Conservation (phyloP, 2,329 filamentous ascomycete genomes). For the Didymella pinodella region DNA sequence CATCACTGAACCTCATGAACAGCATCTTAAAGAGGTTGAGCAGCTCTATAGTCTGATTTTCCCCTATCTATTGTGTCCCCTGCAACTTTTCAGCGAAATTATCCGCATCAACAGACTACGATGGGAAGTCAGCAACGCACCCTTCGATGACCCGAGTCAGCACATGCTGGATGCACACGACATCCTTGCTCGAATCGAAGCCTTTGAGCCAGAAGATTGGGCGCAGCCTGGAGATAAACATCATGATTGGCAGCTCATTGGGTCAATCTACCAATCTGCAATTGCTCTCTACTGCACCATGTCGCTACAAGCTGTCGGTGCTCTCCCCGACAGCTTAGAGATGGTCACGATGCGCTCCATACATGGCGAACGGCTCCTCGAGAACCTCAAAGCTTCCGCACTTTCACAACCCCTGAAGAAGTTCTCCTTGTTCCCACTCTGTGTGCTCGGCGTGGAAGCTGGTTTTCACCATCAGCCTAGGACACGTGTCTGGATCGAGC, state of each 20-base stretch:
- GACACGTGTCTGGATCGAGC: constrained; percentile 33
- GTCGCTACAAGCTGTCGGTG: constrained; percentile 34
- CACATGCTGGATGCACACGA: constrained; percentile 28
- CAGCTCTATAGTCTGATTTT: constrained; percentile 40
- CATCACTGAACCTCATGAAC: constrained; percentile 22
- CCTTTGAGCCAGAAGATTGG: constrained; percentile 38
- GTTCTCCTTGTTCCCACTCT: constrained; percentile 38
- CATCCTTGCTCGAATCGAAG: constrained; percentile 31
- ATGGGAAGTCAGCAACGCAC: constrained; percentile 19
- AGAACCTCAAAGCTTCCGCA: constrained; percentile 20
- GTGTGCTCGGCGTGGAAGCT: constrained; percentile 40
- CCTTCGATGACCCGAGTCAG: constrained; percentile 11
- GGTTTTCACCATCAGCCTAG: constrained; percentile 25
- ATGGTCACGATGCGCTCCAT: constrained; percentile 27
- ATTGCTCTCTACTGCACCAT: constrained; percentile 41
- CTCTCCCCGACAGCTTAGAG: constrained; percentile 29
- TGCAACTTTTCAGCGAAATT: constrained; percentile 33
- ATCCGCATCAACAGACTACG: constrained; percentile 39
- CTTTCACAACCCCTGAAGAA: constrained; percentile 19
- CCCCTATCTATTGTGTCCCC: constrained; percentile 40
- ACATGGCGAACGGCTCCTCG: constrained; percentile 26
- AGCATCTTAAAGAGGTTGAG: constrained; percentile 28
- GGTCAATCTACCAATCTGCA: constrained; percentile 35
- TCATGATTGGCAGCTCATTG: constrained; percentile 37
- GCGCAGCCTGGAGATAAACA: constrained; percentile 34